phyloP scores from a whole-genome alignment of 176 grass and related monocot genomes.

The Otatea glauca region DNA sequence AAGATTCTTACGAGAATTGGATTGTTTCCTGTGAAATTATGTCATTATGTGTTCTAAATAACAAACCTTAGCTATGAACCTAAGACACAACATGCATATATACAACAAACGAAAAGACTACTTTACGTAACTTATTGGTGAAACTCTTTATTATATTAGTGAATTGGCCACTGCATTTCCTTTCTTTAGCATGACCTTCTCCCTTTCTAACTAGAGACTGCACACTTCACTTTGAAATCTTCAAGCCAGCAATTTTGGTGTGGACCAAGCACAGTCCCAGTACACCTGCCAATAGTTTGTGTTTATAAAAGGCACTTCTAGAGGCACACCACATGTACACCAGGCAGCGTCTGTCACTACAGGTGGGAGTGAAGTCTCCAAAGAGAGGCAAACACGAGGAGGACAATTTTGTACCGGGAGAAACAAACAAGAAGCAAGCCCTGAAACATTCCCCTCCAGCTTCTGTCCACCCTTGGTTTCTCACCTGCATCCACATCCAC shows the following conservation, averaged over 20 bases:
- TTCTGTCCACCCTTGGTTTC: constrained; percentile 42
- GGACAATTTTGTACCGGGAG: constrained; percentile 45
- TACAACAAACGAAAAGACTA: too few relatives aligned
- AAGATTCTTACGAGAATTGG: background rate
- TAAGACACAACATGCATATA: too few relatives aligned
- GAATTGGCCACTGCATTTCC: background rate
- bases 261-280: too few relatives aligned
- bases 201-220: background rate
- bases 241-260: background rate
- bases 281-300: background rate
- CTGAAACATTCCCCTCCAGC: constrained; percentile 31
- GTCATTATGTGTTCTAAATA: too few relatives aligned
- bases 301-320: constrained; percentile 39
- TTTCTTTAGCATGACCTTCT: background rate
- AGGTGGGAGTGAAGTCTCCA: constrained; percentile 51
- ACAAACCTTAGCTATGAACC: too few relatives aligned
- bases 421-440: constrained; percentile 39
- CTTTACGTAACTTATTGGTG: too few relatives aligned
- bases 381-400: constrained; percentile 47
- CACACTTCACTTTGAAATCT: background rate
- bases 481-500: constrained; percentile 27
- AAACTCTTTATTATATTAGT: too few relatives aligned
- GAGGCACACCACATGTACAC: constrained; percentile 16
- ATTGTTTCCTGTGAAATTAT: too few relatives aligned
- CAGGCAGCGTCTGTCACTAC: background rate